Conservation (phyloP, 2,329 filamentous ascomycete species). For the Hirsutella minnesotensis region DNA sequence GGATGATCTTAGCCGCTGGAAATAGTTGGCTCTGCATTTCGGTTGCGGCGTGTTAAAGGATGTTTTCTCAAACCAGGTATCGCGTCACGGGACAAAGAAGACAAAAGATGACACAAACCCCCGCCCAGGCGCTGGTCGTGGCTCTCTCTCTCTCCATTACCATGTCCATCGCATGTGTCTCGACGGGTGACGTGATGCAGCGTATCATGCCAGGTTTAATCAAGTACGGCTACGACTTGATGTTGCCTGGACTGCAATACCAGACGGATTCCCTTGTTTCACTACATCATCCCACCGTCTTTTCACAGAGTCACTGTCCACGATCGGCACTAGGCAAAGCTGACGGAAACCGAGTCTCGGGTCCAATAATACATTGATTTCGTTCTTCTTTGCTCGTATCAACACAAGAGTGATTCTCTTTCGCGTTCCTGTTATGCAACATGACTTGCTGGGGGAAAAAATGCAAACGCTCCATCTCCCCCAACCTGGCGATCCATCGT, state of each 20-base stretch:
- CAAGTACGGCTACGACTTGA: too few relatives aligned
- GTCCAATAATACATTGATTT: not conserved
- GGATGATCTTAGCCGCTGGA: slow-evolving; percentile 24
- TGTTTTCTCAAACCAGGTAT: slow-evolving; percentile 36
- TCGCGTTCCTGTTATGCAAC: slow-evolving; percentile 1
- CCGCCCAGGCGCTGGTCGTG: too few relatives aligned
- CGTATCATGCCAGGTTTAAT: too few relatives aligned
- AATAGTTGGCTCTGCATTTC: slow-evolving; percentile 39
- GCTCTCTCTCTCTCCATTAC: too few relatives aligned
- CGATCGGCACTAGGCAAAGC: too few relatives aligned
- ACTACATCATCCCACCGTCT: too few relatives aligned
- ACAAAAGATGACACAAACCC: slow-evolving; percentile 1
- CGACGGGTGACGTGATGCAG: too few relatives aligned
- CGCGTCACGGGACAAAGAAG: slow-evolving; percentile 32
- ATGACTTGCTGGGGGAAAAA: not conserved
- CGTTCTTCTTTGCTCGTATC: not conserved
- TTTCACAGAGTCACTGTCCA: too few relatives aligned
- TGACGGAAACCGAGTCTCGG: too few relatives aligned
- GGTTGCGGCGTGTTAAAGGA: slow-evolving; percentile 39
- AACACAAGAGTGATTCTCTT: slow-evolving; percentile 2
- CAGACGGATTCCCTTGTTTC: too few relatives aligned
- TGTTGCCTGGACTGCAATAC: too few relatives aligned
- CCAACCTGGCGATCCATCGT: not conserved
- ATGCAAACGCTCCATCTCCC: not conserved
- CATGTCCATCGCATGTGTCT: too few relatives aligned